These are phyloP conservation scores for Podospora conica DNA, from an alignment of 495 filamentous ascomycete genomes.

Conservation along the genomic window DNA sequence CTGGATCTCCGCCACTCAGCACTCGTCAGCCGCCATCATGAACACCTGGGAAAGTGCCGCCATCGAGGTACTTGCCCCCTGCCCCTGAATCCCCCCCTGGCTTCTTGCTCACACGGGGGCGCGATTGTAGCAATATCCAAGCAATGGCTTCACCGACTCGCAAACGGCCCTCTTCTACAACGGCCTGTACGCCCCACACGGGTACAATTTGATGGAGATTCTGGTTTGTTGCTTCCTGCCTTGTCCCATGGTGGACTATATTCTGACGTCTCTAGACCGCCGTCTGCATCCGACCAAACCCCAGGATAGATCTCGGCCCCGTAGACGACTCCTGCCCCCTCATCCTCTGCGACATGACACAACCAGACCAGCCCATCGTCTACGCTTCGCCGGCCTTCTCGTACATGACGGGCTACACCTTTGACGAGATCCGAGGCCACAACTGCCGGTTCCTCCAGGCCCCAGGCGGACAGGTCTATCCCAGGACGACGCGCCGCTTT, in stretches of 20 bases:
- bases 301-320: conserved; percentile 38
- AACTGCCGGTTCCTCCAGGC: conserved; percentile 52
- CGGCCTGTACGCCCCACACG: conserved; percentile 42
- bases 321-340: conserved; percentile 45
- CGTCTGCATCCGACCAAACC: conserved; percentile 38
- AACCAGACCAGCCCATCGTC: conserved; percentile 42
- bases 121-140: not conserved
- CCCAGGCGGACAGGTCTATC: conserved; percentile 29
- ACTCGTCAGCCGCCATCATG: conserved; percentile 8
- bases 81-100: not conserved
- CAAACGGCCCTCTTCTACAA: conserved; percentile 40
- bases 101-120: conserved; percentile 2
- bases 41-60: conserved; percentile 26
- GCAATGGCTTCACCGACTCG: not conserved
- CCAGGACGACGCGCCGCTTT: conserved; percentile 26
- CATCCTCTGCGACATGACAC: conserved; percentile 41
- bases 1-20: not conserved
- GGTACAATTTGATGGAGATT: conserved; percentile 43
- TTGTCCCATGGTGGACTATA: not conserved
- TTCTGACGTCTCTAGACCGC: conserved; percentile 26
- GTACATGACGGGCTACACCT: conserved; percentile 40
- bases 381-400: conserved; percentile 43
- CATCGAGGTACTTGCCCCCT: conserved; percentile 10
- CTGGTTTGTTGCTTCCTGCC: conserved; percentile 29
- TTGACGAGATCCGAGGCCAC: conserved; percentile 35